A percentile compares a stretch with the other conserved stretches of the same genome.
Conservation (phyloP, 164 flowering plant species). For the Cinnamomum chago region DNA sequence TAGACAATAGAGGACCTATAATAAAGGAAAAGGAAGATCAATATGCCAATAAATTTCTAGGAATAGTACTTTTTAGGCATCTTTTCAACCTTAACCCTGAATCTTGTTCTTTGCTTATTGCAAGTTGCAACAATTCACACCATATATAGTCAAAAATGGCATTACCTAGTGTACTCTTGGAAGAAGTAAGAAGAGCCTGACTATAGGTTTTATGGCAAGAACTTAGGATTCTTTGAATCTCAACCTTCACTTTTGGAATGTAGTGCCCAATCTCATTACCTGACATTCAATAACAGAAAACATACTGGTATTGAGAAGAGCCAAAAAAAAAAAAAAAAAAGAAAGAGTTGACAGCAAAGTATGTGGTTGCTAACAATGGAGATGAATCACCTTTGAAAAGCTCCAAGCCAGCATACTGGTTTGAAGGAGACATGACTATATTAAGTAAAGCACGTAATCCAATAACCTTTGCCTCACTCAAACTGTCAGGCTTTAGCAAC, state of each 20-base stretch:
- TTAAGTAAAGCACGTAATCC: conserved; percentile 93
- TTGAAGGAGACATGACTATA: conserved; percentile 82
- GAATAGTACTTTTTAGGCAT: not conserved
- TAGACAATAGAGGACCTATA: too few species aligned
- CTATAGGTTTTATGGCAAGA: conserved; percentile 80
- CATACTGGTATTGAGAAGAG: conserved; percentile 7
- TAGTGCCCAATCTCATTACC: conserved; percentile 87
- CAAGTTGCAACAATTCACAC: not conserved
- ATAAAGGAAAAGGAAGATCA: too few species aligned
- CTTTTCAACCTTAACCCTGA: not conserved
- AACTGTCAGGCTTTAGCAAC: conserved; percentile 80
- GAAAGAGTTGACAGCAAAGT: not conserved
- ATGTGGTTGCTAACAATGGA: not conserved
- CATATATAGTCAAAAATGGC: not conserved
- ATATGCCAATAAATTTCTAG: not conserved
- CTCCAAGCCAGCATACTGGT: conserved; percentile 73
- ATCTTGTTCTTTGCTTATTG: not conserved
- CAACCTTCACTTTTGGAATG: conserved; percentile 93
- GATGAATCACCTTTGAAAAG: conserved; percentile 63
- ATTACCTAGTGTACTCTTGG: conserved; percentile 83
- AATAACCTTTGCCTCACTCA: conserved; percentile 95
- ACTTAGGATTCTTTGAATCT: conserved; percentile 82
- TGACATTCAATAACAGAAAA: conserved; percentile 28
- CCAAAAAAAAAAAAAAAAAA: not conserved
- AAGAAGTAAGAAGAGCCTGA: conserved; percentile 92